Percentiles rank a stretch among this genome's conserved stretches.
Evolutionary conservation across 768 basidiomycete genomes (phyloP).

Genomic region (Trametes sanguinea): DNA sequence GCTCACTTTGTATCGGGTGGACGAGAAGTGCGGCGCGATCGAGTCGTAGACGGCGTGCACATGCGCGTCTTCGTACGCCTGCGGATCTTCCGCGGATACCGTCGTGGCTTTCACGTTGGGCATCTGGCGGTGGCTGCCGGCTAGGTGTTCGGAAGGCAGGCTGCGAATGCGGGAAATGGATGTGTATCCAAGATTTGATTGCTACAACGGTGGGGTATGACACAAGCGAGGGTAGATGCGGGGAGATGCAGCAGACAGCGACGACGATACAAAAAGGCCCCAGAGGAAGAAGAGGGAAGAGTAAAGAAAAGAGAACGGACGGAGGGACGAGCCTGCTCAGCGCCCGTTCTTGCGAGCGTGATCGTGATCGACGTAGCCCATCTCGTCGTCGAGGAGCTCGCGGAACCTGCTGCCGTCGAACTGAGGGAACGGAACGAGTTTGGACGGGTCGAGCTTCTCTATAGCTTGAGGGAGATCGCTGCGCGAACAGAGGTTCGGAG

Average conservation of each 20-base stretch:
- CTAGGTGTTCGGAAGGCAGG: no score
- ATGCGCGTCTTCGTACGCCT: conserved; percentile 67
- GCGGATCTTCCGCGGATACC: conserved; percentile 47
- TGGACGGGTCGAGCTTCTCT: conserved; percentile 44
- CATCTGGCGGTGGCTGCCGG: neutral
- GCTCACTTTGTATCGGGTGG: conserved; percentile 83
- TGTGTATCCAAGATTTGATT: neutral
- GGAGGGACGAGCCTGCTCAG: neutral
- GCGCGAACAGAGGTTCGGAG: conserved; percentile 1
- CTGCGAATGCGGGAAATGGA: neutral
- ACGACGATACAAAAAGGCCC: conserved; percentile 6
- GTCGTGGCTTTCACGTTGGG: conserved; percentile 25
- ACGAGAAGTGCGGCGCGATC: conserved; percentile 86
- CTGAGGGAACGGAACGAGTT: conserved; percentile 60
- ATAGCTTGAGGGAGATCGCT: conserved; percentile 63
- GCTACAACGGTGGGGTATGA: conserved; percentile 20
- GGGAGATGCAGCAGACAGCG: neutral
- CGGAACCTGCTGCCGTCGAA: conserved; percentile 71
- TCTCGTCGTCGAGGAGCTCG: conserved; percentile 69
- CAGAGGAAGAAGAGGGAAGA: neutral
- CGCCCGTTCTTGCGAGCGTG: conserved; percentile 14
- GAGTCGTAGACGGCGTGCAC: conserved; percentile 85
- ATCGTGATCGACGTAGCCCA: conserved; percentile 60
- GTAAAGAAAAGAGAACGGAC: conserved; percentile 7
- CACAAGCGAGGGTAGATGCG: conserved; percentile 7